Percentiles rank a stretch among this genome's conserved stretches.
Conservation (phyloP, 2,329 filamentous ascomycete species). For the Dichotomopilus funicola region DNA sequence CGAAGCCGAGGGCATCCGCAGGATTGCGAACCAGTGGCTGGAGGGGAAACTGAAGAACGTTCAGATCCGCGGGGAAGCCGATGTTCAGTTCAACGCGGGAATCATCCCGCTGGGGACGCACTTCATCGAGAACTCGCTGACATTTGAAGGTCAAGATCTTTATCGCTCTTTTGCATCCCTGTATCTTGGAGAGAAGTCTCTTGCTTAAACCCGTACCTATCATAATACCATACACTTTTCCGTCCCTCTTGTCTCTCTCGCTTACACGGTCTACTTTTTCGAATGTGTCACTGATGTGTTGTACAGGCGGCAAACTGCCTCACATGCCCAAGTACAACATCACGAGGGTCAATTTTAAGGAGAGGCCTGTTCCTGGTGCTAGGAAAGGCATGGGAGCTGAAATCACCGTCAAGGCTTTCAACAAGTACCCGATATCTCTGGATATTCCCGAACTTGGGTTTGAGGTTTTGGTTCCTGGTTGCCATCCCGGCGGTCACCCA, state of each 20-base stretch:
- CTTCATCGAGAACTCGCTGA: slow-evolving; percentile 63
- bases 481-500: slow-evolving; percentile 60
- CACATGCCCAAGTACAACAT: slow-evolving; percentile 76
- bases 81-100: slow-evolving; percentile 70
- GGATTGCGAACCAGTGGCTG: slow-evolving; percentile 82
- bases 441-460: slow-evolving; percentile 75
- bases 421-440: slow-evolving; percentile 72
- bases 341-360: slow-evolving; percentile 69
- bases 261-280: slow-evolving; percentile 14
- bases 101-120: slow-evolving; percentile 74
- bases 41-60: slow-evolving; percentile 68
- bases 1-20: slow-evolving; percentile 67
- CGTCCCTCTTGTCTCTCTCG: not conserved
- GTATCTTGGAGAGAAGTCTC: slow-evolving; percentile 54
- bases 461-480: slow-evolving; percentile 78
- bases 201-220: slow-evolving; percentile 24
- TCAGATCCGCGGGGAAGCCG: slow-evolving; percentile 64
- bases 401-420: slow-evolving; percentile 63
- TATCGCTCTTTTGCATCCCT: slow-evolving; percentile 56
- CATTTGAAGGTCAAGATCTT: slow-evolving; percentile 77
- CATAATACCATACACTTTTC: too few relatives aligned
- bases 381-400: slow-evolving; percentile 71
- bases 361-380: slow-evolving; percentile 50
- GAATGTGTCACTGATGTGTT: slow-evolving; percentile 31
- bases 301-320: slow-evolving; percentile 63